Base-by-base conservation (phyloP, 2,329 filamentous ascomycete species). In the Diplodia corticola region DNA sequence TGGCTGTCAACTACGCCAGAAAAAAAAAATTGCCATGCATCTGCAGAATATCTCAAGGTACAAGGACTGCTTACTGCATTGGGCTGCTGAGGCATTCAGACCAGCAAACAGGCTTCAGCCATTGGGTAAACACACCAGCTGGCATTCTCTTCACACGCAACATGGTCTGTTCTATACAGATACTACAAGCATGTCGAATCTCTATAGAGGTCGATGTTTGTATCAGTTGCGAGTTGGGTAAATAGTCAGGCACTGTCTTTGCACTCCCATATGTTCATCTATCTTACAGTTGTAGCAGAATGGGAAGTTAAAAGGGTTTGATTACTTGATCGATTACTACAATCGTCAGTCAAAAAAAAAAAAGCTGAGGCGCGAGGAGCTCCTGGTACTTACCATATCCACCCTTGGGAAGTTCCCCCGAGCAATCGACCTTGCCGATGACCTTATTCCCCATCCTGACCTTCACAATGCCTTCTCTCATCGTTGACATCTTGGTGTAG, bases 381-480 rank as follows among this genome's bases (percentile, higher is more conserved):
- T 12, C 17, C 15, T 13, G 3, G 24, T 40, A 33, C 60, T 63
- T 33, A 63, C 60, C 33, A 33, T 24, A 28, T 46, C 57, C 57
- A 15, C 48, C 60, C 30, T 15, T 9, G 13, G n/a, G 22, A 48
- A 40, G 20, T 44, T 53, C 44, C 2, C 60, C 57, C n/a, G 60
- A 48, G 20, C 49, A 61, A 15, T 63, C 60, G 22, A 63, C 13
- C 60, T 63, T 63, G 12, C 35, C 46, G 22, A n/a, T 24, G 13
- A 7, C 48, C 1, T 22, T 28, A 35, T 63, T 44, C 2, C n/a
- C 6, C 15, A 63, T 53, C 17, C 49, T 51, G 1, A 63, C 20
- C 48, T 48, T 48, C 33, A 63, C 48, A 6, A 63, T 53, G 5
- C 60, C 60, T 50, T 63, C 48, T 30, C 60, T 63, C 60, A 63